Percentiles rank a stretch among this genome's conserved stretches.
phyloP scores from a whole-genome alignment of 495 filamentous ascomycete species.

The Podospora pseudocomata region DNA sequence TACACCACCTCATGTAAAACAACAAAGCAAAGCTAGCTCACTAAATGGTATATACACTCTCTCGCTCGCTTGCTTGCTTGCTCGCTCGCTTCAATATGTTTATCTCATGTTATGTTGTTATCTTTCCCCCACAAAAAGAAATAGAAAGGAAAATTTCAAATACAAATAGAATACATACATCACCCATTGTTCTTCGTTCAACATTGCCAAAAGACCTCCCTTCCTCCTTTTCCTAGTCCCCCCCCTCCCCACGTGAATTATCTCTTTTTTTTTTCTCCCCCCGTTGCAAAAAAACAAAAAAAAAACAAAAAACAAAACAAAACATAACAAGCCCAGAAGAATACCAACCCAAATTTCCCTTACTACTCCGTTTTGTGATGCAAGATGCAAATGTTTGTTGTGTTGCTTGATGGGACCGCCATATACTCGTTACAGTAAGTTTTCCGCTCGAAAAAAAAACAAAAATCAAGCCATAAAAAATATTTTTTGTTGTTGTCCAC shows the following conservation, averaged over 20 bases:
- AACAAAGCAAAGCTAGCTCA: neutral
- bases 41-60: neutral
- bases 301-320: neutral
- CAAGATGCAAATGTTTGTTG: neutral
- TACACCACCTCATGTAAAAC: neutral
- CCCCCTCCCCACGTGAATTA: neutral
- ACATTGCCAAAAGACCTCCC: too few species aligned
- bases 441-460: neutral
- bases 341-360: neutral
- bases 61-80: neutral
- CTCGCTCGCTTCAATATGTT: neutral
- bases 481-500: neutral
- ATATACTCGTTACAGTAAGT: neutral
- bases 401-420: neutral
- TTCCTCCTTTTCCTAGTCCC: too few species aligned
- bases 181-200: too few species aligned
- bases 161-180: too few species aligned
- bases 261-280: neutral
- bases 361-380: neutral
- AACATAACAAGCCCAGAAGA: neutral
- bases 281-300: neutral
- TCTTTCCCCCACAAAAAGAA: too few species aligned
- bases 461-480: neutral
- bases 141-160: too few species aligned
- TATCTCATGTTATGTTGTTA: too few species aligned